Evolutionary conservation across 2,329 filamentous ascomycete species (phyloP), one percentile per base, ranked within the genome.

Genomic region (Purpureocillium lavendulum): DNA sequence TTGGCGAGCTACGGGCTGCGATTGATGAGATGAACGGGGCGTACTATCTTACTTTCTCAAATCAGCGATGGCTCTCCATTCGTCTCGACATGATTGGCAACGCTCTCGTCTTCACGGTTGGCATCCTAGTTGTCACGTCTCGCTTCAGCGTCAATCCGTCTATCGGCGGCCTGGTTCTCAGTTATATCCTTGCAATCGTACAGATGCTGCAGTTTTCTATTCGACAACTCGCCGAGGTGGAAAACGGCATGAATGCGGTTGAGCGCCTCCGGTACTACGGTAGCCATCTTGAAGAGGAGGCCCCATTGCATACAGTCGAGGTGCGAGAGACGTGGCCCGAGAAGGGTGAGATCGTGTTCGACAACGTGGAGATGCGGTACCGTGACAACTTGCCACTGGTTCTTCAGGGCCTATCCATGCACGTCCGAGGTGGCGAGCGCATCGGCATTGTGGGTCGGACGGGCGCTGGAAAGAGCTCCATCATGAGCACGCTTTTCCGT

Each of bases 161-260:
- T 36, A 94, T 87, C 40, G 82, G 79, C 34, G 92, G 92, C 15
- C 69, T 97, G 30, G 88, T 97, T 0, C 72, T 98, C 16, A 92
- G 85, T 35, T 97, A 97, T 61, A 94, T 97, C 55, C 73, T 98
- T 14, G 77, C 83, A 12, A 94, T 96, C 53, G 88, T 94, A 14
- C 87, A 94, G 60, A 88, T 96, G 84, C 82, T 97, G 48, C 90
- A 96, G 57, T 96, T 96, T 61, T 90, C 87, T 1, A 87, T 97
- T 14, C 79, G 92, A 14, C 90, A 97, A 62, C 72, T 96, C 7
- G 90, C 90, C 18, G 90, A 96, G 60, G 87, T 97, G 8, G 90
- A 97, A 61, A 97, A 96, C 63, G 87, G 89, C 56, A 97, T 97
- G 90, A 97, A 96, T 59, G 82, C 89, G 0, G 92, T 94, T 0